Evolutionary conservation across 305 asterid species (phyloP).

Genomic region (Fraxinus nigra): DNA sequence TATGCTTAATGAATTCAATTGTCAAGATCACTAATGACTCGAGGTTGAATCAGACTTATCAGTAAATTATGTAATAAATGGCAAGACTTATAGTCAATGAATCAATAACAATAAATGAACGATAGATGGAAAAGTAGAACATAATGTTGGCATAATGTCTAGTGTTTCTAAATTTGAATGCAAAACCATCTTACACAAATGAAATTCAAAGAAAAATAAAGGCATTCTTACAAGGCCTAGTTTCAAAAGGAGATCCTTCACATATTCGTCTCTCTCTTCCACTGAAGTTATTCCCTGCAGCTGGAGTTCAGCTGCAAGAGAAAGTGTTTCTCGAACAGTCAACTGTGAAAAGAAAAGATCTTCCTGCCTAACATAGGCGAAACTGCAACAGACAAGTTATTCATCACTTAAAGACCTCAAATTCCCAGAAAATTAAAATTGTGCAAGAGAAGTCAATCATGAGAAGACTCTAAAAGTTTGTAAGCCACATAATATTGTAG

Average conservation of each 20-base stretch:
- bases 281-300: conserved; percentile 66
- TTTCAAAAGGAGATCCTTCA: conserved; percentile 69
- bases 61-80: neutral
- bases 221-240: conserved; percentile 72
- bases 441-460: neutral
- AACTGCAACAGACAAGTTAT: conserved; percentile 47
- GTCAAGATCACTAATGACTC: neutral
- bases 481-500: neutral
- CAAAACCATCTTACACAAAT: neutral
- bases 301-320: conserved; percentile 97
- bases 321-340: conserved; percentile 94
- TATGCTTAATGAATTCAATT: neutral
- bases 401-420: conserved; percentile 16
- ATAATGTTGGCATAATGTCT: neutral
- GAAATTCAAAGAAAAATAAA: conserved; percentile 15
- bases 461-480: neutral
- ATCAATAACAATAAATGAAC: conserved; percentile 12
- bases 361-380: conserved; percentile 91
- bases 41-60: neutral
- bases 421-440: conserved; percentile 10
- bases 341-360: conserved; percentile 98
- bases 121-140: neutral
- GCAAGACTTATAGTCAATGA: conserved; percentile 2
- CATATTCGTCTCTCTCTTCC: conserved; percentile 77
- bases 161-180: conserved; percentile 4